phyloP scores from a whole-genome alignment of 495 filamentous ascomycete species.

The Halenospora varia region DNA sequence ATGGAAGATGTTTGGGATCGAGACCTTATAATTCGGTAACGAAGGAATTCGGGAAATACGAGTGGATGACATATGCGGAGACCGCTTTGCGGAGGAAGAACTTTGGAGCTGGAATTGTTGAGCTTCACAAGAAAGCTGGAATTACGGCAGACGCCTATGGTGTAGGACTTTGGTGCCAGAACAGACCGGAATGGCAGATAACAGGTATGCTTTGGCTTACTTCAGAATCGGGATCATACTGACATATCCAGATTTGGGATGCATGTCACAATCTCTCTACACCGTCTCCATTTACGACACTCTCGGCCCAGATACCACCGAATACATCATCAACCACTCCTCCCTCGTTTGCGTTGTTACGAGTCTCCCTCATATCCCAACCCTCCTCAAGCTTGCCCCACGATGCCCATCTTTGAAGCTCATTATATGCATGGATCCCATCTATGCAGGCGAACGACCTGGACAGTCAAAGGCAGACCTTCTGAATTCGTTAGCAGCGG shows the following conservation, averaged over 20 bases:
- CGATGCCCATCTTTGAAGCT: constrained; percentile 76
- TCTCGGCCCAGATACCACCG: constrained; percentile 80
- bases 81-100: constrained; percentile 76
- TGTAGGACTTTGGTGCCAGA: constrained; percentile 92
- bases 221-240: not conserved
- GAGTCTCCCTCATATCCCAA: constrained; percentile 79
- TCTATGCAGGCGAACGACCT: constrained; percentile 72
- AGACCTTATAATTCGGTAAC: constrained; percentile 73
- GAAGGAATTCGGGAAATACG: constrained; percentile 72
- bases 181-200: constrained; percentile 97
- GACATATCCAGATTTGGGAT: constrained; percentile 66
- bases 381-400: constrained; percentile 79
- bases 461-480: constrained; percentile 77
- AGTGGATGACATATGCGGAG: constrained; percentile 80
- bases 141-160: constrained; percentile 68
- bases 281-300: constrained; percentile 97
- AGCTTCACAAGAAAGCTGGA: constrained; percentile 70
- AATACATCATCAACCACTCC: constrained; percentile 94
- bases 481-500: constrained; percentile 66
- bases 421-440: constrained; percentile 84
- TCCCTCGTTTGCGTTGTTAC: constrained; percentile 71
- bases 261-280: constrained; percentile 83
- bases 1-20: constrained; percentile 70
- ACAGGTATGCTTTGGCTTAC: constrained; percentile 51
- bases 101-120: constrained; percentile 81